Evolutionary conservation across 768 basidiomycete species (phyloP), one percentile per base, ranked within the genome.

Genomic region (Trametes coccinea): DNA sequence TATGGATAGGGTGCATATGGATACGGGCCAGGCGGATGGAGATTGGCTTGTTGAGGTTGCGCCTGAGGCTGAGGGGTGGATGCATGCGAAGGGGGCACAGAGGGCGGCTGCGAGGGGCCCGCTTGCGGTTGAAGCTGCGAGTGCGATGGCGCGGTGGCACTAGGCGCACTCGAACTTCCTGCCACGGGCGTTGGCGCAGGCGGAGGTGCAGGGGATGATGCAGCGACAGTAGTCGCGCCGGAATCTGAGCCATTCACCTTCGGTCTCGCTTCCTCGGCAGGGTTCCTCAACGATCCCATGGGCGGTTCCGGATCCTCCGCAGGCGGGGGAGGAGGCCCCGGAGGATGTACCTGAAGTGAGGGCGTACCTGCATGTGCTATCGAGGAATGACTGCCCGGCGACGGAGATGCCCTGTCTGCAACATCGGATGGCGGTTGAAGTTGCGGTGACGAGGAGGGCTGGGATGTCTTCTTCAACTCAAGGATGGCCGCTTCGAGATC

Each of bases 401-500:
- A 7, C 54, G 62, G 59, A 65, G 60, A 16, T 69, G 60, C 61
- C 60, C 64, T 33, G 17, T 64, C 48, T n/a, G 68, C 58, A 37
- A 11, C 34, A 37, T 37, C 34, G 37, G 39, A 8, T 22, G 4
- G 41, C 39, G 44, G 50, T 33, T 60, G 63, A 34, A 29, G 64
- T 54, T 53, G 64, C 55, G 46, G 52, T 22, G 29, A 31, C 67
- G 60, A 71, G 61, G 33, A 69, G 44, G 50, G 68, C 55, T 69
- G 69, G 16, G 68, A 48, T 5, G 60, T 45, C 47, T 67, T 68
- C 58, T 67, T 77, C 66, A 90, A 73, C 43, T 77, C 77, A 41
- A 80, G 79, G 62, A 90, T 88, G 48, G 85, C 86, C 53, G 80
- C 82, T 59, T 82, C 81, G 56, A 92, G 78, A 70, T 92, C 87